These are phyloP conservation scores for Diplodia sapinea DNA, from an alignment of 2,329 filamentous ascomycete genomes.

Conservation along the genomic window DNA sequence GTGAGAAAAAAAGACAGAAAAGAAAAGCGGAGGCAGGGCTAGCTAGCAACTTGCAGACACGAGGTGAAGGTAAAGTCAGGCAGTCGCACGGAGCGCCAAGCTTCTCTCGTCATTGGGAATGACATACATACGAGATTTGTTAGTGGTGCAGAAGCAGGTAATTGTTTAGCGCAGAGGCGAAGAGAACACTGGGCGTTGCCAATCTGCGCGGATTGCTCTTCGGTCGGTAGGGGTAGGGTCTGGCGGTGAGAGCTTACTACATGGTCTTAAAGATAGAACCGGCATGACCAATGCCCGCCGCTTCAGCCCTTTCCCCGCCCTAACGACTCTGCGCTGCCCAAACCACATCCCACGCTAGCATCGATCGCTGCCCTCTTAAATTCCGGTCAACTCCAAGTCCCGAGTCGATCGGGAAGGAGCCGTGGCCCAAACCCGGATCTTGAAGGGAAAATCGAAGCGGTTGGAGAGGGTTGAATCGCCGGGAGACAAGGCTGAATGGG, in stretches of 20 bases:
- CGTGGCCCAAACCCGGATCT: neutral
- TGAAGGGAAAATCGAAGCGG: neutral
- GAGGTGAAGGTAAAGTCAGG: neutral
- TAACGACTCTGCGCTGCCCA: neutral
- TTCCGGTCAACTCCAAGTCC: neutral
- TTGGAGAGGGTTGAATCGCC: neutral
- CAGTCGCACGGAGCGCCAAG: constrained; percentile 9
- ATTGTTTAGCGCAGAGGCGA: constrained; percentile 10
- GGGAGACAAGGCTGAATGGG: neutral
- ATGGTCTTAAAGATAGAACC: constrained; percentile 15
- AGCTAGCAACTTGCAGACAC: neutral
- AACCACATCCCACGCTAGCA: neutral
- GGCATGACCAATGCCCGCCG: constrained; percentile 9
- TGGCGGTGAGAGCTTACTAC: constrained; percentile 23
- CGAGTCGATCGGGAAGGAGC: constrained; percentile 1
- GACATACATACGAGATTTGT: constrained; percentile 18
- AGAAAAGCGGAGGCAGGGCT: neutral
- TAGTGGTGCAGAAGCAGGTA: constrained; percentile 1
- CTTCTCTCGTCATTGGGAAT: constrained; percentile 13
- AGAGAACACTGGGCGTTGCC: neutral
- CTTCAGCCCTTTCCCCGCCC: constrained; percentile 13
- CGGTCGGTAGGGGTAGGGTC: neutral
- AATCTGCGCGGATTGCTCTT: neutral
- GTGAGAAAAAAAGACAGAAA: neutral
- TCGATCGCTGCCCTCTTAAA: neutral